Conservation (phyloP, 2,329 filamentous ascomycete species). For the Colletotrichum trifolii region DNA sequence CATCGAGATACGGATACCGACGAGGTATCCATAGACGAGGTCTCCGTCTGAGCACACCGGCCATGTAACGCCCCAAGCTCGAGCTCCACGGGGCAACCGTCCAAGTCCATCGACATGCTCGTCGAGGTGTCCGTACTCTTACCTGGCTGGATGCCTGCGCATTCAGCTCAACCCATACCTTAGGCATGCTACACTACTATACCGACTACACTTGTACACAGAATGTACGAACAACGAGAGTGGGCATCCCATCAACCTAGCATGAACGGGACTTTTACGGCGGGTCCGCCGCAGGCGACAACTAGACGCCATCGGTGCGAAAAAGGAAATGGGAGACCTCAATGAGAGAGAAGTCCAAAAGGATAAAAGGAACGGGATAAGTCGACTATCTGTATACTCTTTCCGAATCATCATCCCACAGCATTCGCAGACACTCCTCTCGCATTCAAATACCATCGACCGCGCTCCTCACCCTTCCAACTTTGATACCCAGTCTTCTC, state of each 20-base stretch:
- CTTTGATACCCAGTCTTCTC: constrained; percentile 6
- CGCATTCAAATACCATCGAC: constrained; percentile 10
- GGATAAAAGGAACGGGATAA: constrained; percentile 33
- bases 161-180: no score
- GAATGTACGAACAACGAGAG: no score
- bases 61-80: constrained; percentile 18
- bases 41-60: constrained; percentile 11
- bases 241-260: constrained; percentile 15
- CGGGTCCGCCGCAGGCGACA: constrained; percentile 34
- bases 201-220: no score
- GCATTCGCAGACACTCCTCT: constrained; percentile 2
- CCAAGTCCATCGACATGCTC: no score
- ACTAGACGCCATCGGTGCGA: constrained; percentile 31
- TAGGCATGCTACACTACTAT: no score
- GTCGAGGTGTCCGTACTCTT: no score
- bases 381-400: constrained; percentile 3
- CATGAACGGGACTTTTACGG: constrained; percentile 27
- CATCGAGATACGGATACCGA: constrained; percentile 16
- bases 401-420: constrained; percentile 18
- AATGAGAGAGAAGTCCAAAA: constrained; percentile 22
- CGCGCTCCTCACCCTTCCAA: neutral
- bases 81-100: constrained; percentile 9
- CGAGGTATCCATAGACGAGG: constrained; percentile 8
- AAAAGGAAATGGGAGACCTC: constrained; percentile 25
- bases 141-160: no score